Conservation (phyloP, 768 basidiomycete species). For the Suillus spraguei region DNA sequence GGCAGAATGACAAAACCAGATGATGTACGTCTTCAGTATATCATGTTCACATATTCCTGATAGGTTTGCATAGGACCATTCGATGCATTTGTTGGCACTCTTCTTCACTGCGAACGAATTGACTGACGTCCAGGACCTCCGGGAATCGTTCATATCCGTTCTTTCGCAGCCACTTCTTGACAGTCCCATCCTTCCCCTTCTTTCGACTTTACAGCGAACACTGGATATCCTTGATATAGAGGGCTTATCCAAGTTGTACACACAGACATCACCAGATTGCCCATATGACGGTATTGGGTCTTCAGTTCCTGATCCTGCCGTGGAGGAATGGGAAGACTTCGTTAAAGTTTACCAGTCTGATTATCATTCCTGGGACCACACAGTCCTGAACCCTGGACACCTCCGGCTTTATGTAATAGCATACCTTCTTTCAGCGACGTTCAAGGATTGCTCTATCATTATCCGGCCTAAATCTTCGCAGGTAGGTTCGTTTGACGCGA, state of each 20-base stretch:
- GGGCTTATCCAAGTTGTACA: constrained; percentile 56
- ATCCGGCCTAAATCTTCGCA: constrained; percentile 32
- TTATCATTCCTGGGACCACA: constrained; percentile 38
- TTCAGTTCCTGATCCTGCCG: constrained; percentile 50
- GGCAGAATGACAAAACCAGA: too few species aligned
- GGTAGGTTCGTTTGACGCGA: constrained; percentile 26
- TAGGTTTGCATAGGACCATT: background rate
- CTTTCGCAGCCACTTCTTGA: constrained; percentile 50
- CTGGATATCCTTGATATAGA: too few species aligned
- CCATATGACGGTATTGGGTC: constrained; percentile 27
- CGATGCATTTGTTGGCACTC: background rate
- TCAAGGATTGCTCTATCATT: constrained; percentile 94
- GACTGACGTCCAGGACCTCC: constrained; percentile 32
- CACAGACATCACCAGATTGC: constrained; percentile 20
- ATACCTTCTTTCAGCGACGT: constrained; percentile 86
- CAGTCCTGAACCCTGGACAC: constrained; percentile 41
- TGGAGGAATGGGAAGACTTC: constrained; percentile 62
- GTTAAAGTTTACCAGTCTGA: too few species aligned
- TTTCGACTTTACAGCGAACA: constrained; percentile 70
- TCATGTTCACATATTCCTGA: background rate
- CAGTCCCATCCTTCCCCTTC: constrained; percentile 53
- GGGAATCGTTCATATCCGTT: constrained; percentile 52
- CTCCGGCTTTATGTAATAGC: constrained; percentile 69
- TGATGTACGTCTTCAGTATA: too few species aligned
- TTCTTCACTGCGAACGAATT: constrained; percentile 20